Base-by-base conservation (phyloP, 2,329 filamentous ascomycete species). In the Alternaria triticina region DNA sequence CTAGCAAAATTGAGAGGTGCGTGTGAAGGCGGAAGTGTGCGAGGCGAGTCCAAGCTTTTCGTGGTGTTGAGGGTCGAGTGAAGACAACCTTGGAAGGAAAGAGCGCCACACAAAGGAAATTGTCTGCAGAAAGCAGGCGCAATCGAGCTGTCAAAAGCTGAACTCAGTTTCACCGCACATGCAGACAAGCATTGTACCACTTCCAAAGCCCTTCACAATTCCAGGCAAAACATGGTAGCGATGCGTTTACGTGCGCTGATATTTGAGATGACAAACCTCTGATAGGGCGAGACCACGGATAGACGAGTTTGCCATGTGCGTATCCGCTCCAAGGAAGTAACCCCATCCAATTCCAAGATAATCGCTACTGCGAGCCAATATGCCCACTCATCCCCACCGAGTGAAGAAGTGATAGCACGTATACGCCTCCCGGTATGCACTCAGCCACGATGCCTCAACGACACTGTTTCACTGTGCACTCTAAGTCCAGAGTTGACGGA, bases 1-100 rank as follows among this genome's bases (percentile, higher is more conserved):
- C 20, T 56, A 30, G 40, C 23, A 12, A 28, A 15, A 13, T 30
- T 33, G 5, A 15, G 5, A 9, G 20, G 20, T 15, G 22, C 12
- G 20, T 56, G 33, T 56, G 28, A 28, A 46, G 44, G 12, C 45
- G 30, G 8, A 17, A 43, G 17, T 36, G 28, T 59, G 30, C 23
- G 45, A 46, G 12, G 30, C 23, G 45, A 46, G n/a, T 27, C 25
- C n/a, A 20, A 50, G 36, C 45, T 33, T 56, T 56, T 5, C 30
- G 30, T 43, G 15, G 54, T 44, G 36, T 52, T 51, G 59, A 44
- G 27, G 20, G 55, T 28, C 12, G 27, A 51, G 54, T 61, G 58
- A 61, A 61, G 36, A 36, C 30, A 33, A 36, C 15, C 33, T 36
- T n/a, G 33, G 8, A 36, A 51, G 46, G 46, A 57, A 57, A 27